phyloP scores from a whole-genome alignment of 2,329 filamentous ascomycete species.

The Colletotrichum tropicicola region DNA sequence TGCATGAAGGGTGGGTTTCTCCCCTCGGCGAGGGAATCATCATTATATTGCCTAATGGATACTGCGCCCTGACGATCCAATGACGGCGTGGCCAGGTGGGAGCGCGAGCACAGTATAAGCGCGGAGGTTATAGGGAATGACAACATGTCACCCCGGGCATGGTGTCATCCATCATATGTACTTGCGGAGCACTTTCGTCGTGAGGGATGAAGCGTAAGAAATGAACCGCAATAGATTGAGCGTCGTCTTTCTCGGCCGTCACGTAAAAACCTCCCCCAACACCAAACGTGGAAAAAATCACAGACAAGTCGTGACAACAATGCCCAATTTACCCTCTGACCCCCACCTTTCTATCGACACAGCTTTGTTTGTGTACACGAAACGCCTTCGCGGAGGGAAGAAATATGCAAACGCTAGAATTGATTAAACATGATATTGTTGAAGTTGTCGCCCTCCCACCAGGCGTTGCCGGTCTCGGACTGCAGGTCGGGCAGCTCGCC shows the following conservation, averaged over 20 bases:
- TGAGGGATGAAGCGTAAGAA: too few relatives aligned
- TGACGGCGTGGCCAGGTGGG: too few relatives aligned
- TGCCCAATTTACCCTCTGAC: constrained; percentile 21
- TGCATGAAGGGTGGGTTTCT: not conserved
- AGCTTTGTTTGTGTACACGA: not conserved
- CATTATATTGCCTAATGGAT: not conserved
- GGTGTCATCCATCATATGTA: too few relatives aligned
- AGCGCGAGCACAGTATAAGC: too few relatives aligned
- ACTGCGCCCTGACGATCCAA: constrained; percentile 3
- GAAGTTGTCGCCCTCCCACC: constrained; percentile 51
- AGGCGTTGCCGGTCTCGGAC: constrained; percentile 42
- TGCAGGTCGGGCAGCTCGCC: constrained; percentile 45
- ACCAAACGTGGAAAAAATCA: not conserved
- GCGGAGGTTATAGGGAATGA: too few relatives aligned
- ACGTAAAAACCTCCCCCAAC: not conserved
- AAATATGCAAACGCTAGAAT: constrained; percentile 38
- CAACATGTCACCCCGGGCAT: too few relatives aligned
- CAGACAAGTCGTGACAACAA: constrained; percentile 3
- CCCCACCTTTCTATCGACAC: constrained; percentile 5
- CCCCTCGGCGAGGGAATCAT: not conserved
- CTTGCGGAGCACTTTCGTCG: too few relatives aligned
- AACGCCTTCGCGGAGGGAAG: not conserved
- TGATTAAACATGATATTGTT: constrained; percentile 49
- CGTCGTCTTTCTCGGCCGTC: not conserved
- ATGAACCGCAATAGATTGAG: too few relatives aligned